phyloP scores from a whole-genome alignment of 1,284 basidiomycete species.

The Sanghuangporus weigelae region DNA sequence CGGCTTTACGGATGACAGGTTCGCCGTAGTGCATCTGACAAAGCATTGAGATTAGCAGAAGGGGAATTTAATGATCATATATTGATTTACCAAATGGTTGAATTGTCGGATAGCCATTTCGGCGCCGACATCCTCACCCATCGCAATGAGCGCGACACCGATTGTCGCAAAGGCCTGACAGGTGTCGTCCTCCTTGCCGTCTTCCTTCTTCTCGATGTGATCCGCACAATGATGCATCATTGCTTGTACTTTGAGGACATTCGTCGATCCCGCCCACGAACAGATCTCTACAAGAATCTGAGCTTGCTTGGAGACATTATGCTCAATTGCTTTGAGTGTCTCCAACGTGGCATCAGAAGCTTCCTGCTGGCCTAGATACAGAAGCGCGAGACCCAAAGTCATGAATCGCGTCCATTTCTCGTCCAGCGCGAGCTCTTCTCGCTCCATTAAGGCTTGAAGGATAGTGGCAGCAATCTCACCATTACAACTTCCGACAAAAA shows the following conservation, averaged over 20 bases:
- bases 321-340: slow-evolving; percentile 92
- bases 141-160: slow-evolving; percentile 91
- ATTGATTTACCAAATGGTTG: slow-evolving; percentile 76
- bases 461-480: slow-evolving; percentile 91
- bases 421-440: slow-evolving; percentile 70
- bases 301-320: slow-evolving; percentile 87
- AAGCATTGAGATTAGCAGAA: neutral
- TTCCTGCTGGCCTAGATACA: slow-evolving; percentile 88
- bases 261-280: slow-evolving; percentile 93
- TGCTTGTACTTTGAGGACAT: slow-evolving; percentile 90
- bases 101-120: slow-evolving; percentile 96
- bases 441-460: slow-evolving; percentile 89
- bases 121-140: slow-evolving; percentile 98
- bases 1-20: slow-evolving; percentile 85
- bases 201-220: slow-evolving; percentile 68
- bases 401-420: slow-evolving; percentile 96
- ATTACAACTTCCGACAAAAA: slow-evolving; percentile 94
- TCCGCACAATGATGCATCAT: slow-evolving; percentile 95
- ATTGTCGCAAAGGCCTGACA: slow-evolving; percentile 95
- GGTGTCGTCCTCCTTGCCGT: slow-evolving; percentile 66
- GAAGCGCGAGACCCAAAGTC: slow-evolving; percentile 83
- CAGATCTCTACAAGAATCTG: slow-evolving; percentile 94
- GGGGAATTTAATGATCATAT: neutral
- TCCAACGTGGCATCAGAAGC: slow-evolving; percentile 93
- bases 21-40: slow-evolving; percentile 97